A percentile compares a stretch with the other conserved stretches of the same genome.
Conservation (phyloP, 2,329 filamentous ascomycete species). For the Aureobasidium uvarum region DNA sequence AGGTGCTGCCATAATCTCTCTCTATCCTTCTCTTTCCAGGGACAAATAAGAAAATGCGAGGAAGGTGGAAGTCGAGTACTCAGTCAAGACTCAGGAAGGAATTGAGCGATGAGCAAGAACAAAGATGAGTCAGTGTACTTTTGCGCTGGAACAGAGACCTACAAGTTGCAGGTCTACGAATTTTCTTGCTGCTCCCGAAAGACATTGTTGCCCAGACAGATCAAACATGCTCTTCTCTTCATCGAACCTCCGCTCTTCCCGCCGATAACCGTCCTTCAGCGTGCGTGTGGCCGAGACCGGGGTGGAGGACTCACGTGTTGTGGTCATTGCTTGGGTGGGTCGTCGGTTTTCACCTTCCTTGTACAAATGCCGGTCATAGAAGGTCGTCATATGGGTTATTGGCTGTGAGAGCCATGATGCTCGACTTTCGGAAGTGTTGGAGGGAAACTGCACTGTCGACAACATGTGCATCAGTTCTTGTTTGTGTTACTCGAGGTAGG, state of each 20-base stretch:
- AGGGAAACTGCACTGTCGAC: background rate
- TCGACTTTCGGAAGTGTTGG: background rate
- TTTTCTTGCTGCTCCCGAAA: background rate
- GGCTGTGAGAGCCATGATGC: background rate
- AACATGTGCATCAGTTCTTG: background rate
- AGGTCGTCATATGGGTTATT: background rate
- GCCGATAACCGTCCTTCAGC: constrained; percentile 10
- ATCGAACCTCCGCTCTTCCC: constrained; percentile 7
- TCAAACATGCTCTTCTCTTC: constrained; percentile 17
- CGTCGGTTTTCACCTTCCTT: constrained; percentile 18
- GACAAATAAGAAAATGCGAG: background rate
- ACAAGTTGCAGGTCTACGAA: constrained; percentile 7
- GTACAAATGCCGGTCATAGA: background rate
- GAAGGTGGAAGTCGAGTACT: background rate
- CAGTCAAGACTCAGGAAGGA: background rate
- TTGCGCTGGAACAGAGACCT: background rate
- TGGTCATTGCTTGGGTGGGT: constrained; percentile 11
- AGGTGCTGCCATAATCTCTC: constrained; percentile 19
- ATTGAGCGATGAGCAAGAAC: constrained; percentile 1
- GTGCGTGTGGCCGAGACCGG: constrained; percentile 10
- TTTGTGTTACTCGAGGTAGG: background rate
- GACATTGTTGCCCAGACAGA: background rate
- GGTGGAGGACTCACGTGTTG: constrained; percentile 15
- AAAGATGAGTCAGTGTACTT: background rate
- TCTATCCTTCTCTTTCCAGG: background rate